These are phyloP conservation scores for Plasmodium relictum DNA, from an alignment of 169 alveolate genomes.

Conservation along the genomic window DNA sequence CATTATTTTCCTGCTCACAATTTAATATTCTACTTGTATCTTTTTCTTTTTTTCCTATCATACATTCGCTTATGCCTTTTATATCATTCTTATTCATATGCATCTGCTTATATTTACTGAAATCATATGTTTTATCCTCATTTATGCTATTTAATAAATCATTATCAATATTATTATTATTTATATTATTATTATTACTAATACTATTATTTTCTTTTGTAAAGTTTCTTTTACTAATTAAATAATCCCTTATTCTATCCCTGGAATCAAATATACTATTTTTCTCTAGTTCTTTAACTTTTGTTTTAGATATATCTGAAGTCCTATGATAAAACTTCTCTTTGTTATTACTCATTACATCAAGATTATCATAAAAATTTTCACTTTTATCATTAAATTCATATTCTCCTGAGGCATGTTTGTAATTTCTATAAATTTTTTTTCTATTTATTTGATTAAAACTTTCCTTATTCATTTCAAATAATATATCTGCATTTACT, in stretches of 20 bases:
- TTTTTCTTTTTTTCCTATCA: background rate
- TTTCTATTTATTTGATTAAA: too few species aligned
- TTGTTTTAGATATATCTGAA: background rate
- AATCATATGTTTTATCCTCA: background rate
- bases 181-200: background rate
- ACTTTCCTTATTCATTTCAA: too few species aligned
- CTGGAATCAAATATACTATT: background rate
- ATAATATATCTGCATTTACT: too few species aligned
- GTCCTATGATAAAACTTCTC: background rate
- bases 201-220: background rate
- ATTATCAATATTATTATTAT: background rate
- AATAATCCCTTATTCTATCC: background rate
- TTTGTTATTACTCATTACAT: too few species aligned
- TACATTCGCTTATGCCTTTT: background rate
- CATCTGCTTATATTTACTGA: background rate
- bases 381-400: background rate
- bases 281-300: background rate
- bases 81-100: background rate
- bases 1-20: background rate
- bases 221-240: too few species aligned
- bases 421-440: too few species aligned
- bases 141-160: background rate
- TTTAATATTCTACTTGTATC: background rate
- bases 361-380: background rate
- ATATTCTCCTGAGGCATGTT: too few species aligned